Percentiles rank a stretch among this genome's conserved stretches.
Evolutionary conservation across 139 green algal genomes (phyloP).

Genomic region (Tetradesmus obliquus): DNA sequence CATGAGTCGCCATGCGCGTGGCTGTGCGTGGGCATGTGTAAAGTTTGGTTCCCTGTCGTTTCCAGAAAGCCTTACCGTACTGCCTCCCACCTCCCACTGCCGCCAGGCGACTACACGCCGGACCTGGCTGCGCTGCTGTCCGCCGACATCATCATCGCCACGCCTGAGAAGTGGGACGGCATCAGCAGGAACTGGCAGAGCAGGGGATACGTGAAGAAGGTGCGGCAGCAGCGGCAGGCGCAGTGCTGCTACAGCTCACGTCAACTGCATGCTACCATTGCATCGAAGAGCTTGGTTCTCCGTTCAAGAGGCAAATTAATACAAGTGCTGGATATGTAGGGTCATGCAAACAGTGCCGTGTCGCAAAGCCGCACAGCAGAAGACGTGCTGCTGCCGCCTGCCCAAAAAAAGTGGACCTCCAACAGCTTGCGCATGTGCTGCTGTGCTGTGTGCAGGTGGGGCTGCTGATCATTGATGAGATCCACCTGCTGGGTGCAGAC

Average conservation of each 20-base stretch:
- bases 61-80: neutral
- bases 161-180: constrained; percentile 99
- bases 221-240: neutral
- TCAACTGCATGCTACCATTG: neutral
- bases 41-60: too few relatives aligned
- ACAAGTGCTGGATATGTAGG: too few relatives aligned
- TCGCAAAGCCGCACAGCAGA: neutral
- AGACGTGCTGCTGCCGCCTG: too few relatives aligned
- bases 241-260: neutral
- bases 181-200: constrained; percentile 93
- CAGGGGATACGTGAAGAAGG: constrained; percentile 77
- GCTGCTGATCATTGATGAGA: constrained; percentile 98
- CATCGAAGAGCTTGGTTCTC: neutral
- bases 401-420: too few relatives aligned
- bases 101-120: constrained; percentile 87
- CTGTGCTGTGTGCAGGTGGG: constrained; percentile 65
- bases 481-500: constrained; percentile 97
- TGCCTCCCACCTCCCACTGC: too few relatives aligned
- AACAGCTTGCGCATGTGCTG: neutral
- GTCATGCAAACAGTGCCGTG: too few relatives aligned
- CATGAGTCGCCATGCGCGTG: too few relatives aligned
- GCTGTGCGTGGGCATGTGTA: too few relatives aligned
- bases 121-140: constrained; percentile 85
- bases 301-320: too few relatives aligned
- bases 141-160: constrained; percentile 96